Conservation (phyloP, 257 asterid species). For the Solanum arcanum region DNA sequence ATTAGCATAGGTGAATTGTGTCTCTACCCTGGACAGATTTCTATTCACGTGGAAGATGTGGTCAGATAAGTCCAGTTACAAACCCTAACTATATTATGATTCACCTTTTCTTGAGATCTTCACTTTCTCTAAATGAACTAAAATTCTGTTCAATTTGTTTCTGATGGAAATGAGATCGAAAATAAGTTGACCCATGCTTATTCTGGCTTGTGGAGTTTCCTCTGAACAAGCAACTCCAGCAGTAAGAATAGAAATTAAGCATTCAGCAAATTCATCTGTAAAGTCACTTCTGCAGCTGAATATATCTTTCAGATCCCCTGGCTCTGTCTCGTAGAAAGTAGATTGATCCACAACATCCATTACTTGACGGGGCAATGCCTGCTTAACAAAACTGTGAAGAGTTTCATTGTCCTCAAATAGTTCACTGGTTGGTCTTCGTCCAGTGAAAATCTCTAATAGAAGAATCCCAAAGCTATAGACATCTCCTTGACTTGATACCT, state of each 20-base stretch:
- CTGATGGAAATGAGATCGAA: slow-evolving; percentile 1
- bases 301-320: not conserved
- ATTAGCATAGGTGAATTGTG: not conserved
- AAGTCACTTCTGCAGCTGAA: not conserved
- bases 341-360: slow-evolving; percentile 20
- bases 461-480: slow-evolving; percentile 32
- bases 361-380: not conserved
- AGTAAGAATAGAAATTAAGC: slow-evolving; percentile 7
- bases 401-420: slow-evolving; percentile 1
- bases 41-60: not conserved
- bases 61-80: not conserved
- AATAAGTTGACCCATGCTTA: not conserved
- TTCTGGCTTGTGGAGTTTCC: slow-evolving; percentile 11
- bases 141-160: not conserved
- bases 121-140: not conserved
- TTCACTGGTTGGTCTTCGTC: slow-evolving; percentile 27
- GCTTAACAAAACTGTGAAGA: slow-evolving; percentile 19
- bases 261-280: not conserved
- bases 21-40: not conserved
- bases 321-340: not conserved
- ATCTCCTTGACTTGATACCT: slow-evolving; percentile 21
- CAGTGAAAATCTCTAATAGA: slow-evolving; percentile 27
- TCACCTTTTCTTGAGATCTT: not conserved
- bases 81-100: not conserved
- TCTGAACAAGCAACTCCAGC: slow-evolving; percentile 11